These are phyloP conservation scores for Aspergillus egyptiacus DNA, from an alignment of 495 filamentous ascomycete genomes.

Conservation along the genomic window DNA sequence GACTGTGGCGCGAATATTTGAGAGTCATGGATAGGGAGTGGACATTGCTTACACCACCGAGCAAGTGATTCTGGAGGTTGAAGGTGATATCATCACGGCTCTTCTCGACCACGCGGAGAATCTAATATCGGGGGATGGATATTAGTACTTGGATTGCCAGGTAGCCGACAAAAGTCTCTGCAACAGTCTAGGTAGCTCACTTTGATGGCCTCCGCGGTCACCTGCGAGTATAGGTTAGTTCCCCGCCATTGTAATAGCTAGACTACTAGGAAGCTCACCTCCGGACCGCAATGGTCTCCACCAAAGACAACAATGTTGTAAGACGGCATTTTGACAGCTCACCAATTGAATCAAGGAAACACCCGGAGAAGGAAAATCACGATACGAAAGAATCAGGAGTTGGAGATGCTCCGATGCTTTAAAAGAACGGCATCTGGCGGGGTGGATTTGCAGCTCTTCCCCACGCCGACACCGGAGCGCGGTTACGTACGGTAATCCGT, in stretches of 20 bases:
- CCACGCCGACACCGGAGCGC: constrained; percentile 27
- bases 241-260: constrained; percentile 1
- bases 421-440: constrained; percentile 18
- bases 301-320: constrained; percentile 64
- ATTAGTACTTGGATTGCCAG: constrained; percentile 9
- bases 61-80: constrained; percentile 85
- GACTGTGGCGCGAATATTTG: neutral
- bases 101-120: constrained; percentile 68
- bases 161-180: neutral
- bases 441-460: constrained; percentile 14
- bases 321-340: constrained; percentile 36
- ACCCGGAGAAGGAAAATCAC: neutral
- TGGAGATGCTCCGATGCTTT: constrained; percentile 15
- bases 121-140: constrained; percentile 18
- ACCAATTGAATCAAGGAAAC: constrained; percentile 2
- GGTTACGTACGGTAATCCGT: constrained; percentile 10
- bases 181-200: constrained; percentile 35
- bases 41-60: constrained; percentile 74
- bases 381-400: constrained; percentile 15
- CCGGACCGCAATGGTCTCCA: constrained; percentile 93
- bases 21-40: neutral
- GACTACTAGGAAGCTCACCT: constrained; percentile 50
- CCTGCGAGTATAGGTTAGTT: constrained; percentile 24
- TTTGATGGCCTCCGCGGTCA: constrained; percentile 77
- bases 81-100: constrained; percentile 63